Percentiles rank a stretch among this genome's conserved stretches.
Conservation (phyloP, 1,284 basidiomycete genomes). For the Flammula alnicola region DNA sequence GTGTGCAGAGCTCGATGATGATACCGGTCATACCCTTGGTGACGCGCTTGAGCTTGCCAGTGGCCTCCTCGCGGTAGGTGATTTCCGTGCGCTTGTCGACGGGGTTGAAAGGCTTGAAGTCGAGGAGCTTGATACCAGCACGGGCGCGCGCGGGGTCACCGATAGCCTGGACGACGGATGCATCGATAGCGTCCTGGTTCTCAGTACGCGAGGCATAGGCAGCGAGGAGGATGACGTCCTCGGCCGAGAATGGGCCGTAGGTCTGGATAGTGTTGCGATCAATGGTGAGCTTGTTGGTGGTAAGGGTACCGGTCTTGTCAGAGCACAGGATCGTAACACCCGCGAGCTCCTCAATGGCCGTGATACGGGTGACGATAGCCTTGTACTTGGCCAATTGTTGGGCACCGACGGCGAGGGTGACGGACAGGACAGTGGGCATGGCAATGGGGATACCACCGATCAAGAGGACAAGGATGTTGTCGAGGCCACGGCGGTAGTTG, state of each 20-base stretch:
- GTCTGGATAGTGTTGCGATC: constrained; percentile 92
- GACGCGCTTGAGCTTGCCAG: constrained; percentile 95
- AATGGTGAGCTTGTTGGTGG: constrained; percentile 99
- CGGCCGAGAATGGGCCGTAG: constrained; percentile 87
- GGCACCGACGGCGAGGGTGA: constrained; percentile 96
- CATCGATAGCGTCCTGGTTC: constrained; percentile 98
- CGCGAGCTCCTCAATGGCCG: constrained; percentile 95
- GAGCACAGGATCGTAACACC: constrained; percentile 98
- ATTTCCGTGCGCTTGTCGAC: constrained; percentile 99
- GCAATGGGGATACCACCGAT: constrained; percentile 99
- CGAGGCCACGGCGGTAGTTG: constrained; percentile 90
- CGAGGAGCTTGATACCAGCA: constrained; percentile 91
- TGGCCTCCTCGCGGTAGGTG: constrained; percentile 92
- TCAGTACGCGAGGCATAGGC: constrained; percentile 97
- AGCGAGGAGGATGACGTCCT: constrained; percentile 91
- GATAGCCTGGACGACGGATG: constrained; percentile 83
- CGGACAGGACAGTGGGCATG: constrained; percentile 96
- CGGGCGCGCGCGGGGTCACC: constrained; percentile 79
- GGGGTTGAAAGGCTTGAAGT: constrained; percentile 99
- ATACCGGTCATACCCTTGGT: constrained; percentile 99
- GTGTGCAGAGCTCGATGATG: constrained; percentile 94
- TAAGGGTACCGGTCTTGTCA: constrained; percentile 97
- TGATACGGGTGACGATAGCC: constrained; percentile 98
- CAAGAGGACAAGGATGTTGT: constrained; percentile 96
- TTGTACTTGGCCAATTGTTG: constrained; percentile 99